Conservation (phyloP, 768 basidiomycete species). For the Lentinula aciculospora region DNA sequence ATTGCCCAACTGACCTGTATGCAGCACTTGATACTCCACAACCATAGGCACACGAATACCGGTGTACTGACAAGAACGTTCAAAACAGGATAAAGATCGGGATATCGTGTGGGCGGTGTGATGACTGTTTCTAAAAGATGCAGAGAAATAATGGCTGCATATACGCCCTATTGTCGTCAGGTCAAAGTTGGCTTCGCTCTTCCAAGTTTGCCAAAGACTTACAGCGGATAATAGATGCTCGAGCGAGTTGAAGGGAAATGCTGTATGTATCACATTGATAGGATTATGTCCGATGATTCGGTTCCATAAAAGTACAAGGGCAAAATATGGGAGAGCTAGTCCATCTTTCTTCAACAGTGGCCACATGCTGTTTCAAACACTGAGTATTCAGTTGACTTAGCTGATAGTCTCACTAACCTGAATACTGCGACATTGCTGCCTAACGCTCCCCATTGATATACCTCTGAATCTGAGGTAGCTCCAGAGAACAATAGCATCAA, state of each 20-base stretch:
- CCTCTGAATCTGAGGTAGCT: constrained; percentile 44
- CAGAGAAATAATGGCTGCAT: constrained; percentile 45
- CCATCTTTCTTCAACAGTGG: constrained; percentile 80
- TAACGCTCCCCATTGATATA: constrained; percentile 66
- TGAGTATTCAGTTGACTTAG: not conserved
- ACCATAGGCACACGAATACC: constrained; percentile 78
- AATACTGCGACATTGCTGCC: constrained; percentile 84
- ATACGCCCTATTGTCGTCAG: constrained; percentile 37
- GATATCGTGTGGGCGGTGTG: constrained; percentile 68
- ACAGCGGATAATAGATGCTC: constrained; percentile 52
- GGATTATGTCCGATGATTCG: constrained; percentile 75
- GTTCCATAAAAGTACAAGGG: constrained; percentile 74
- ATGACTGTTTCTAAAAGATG: constrained; percentile 62
- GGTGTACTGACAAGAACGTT: constrained; percentile 80
- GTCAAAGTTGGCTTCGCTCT: constrained; percentile 3
- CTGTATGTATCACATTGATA: constrained; percentile 29
- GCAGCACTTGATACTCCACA: constrained; percentile 84
- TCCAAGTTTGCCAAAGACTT: constrained; percentile 14
- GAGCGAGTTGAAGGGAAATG: constrained; percentile 29
- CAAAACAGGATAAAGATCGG: constrained; percentile 79
- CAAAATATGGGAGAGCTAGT: constrained; percentile 67
- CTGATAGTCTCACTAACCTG: constrained; percentile 47
- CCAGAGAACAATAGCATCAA: constrained; percentile 69
- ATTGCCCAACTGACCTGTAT: constrained; percentile 80
- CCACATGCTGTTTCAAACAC: constrained; percentile 68